Percentiles rank a stretch among this genome's conserved stretches.
These are phyloP conservation scores for Davidsoniella neocaledoniae DNA, from an alignment of 2,329 filamentous ascomycete species.

Conservation along the genomic window DNA sequence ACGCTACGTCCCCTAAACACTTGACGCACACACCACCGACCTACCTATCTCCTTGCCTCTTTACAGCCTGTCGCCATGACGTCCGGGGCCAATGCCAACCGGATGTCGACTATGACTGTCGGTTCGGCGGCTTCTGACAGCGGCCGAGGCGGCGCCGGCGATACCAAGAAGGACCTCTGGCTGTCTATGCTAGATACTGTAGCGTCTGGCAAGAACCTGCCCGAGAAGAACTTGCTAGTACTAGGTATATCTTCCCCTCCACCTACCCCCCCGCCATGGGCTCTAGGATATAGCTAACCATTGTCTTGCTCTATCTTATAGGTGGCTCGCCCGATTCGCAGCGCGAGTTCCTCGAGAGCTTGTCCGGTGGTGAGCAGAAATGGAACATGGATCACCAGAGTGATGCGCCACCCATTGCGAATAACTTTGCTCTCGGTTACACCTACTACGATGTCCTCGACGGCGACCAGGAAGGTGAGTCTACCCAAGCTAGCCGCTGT, in stretches of 20 bases:
- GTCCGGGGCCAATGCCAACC: conserved; percentile 29
- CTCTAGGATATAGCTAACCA: neutral
- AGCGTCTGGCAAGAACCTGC: conserved; percentile 74
- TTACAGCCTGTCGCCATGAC: conserved; percentile 24
- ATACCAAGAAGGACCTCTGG: conserved; percentile 83
- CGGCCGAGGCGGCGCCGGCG: conserved; percentile 32
- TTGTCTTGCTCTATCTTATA: conserved; percentile 20
- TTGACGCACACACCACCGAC: too few species aligned
- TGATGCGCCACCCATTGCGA: conserved; percentile 64
- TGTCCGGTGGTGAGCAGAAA: conserved; percentile 37
- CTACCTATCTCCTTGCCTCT: too few species aligned
- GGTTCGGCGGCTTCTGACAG: conserved; percentile 23
- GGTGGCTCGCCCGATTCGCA: conserved; percentile 72
- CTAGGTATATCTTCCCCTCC: conserved; percentile 41
- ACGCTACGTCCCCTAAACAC: too few species aligned
- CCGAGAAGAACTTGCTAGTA: conserved; percentile 81
- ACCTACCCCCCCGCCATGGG: neutral
- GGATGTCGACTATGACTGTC: conserved; percentile 41
- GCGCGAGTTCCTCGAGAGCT: conserved; percentile 60
- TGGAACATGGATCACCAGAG: conserved; percentile 37
- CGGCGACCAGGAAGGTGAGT: conserved; percentile 73
- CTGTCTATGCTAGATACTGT: conserved; percentile 82
- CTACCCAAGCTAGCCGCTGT: neutral
- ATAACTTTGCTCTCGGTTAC: conserved; percentile 83
- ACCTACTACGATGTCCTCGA: conserved; percentile 92